phyloP scores from a whole-genome alignment of 1,139 yeast genomes.

The Spencermartinsiella ligniputridi region DNA sequence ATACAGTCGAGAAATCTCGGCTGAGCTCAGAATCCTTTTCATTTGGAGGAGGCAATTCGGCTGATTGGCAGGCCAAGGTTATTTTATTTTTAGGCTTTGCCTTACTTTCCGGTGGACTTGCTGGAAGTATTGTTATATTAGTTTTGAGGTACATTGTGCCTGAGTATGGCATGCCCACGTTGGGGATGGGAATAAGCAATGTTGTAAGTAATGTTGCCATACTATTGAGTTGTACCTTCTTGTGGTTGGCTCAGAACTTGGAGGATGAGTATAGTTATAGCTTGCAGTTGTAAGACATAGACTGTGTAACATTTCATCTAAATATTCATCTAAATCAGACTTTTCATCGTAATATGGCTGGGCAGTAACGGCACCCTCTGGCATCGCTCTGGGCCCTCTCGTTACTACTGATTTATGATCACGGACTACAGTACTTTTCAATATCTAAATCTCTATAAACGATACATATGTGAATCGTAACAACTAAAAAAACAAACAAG shows the following conservation, averaged over 20 bases:
- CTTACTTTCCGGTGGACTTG: conserved; percentile 86
- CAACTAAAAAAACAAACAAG: no score
- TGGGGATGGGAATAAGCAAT: conserved; percentile 92
- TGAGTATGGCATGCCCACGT: conserved; percentile 76
- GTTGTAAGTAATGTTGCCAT: conserved; percentile 75
- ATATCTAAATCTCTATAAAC: no score
- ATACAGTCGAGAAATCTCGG: conserved; percentile 82
- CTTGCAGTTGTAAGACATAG: conserved; percentile 64
- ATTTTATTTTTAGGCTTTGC: conserved; percentile 89
- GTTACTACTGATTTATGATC: no score
- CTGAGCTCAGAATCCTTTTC: conserved; percentile 53
- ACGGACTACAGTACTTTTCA: no score
- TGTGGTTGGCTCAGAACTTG: conserved; percentile 92
- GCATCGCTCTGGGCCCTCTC: no score
- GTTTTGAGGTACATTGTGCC: conserved; percentile 79
- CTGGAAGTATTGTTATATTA: conserved; percentile 86
- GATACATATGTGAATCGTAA: no score
- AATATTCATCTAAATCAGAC: no score
- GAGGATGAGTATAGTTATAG: conserved; percentile 95
- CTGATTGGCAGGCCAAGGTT: conserved; percentile 92
- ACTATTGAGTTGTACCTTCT: conserved; percentile 78
- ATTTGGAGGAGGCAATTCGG: conserved; percentile 44
- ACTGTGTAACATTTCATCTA: no score
- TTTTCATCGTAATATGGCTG: no score
- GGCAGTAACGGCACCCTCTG: no score